Conservation (phyloP, 2,329 filamentous ascomycete species). For the Plectosphaerella plurivora region DNA sequence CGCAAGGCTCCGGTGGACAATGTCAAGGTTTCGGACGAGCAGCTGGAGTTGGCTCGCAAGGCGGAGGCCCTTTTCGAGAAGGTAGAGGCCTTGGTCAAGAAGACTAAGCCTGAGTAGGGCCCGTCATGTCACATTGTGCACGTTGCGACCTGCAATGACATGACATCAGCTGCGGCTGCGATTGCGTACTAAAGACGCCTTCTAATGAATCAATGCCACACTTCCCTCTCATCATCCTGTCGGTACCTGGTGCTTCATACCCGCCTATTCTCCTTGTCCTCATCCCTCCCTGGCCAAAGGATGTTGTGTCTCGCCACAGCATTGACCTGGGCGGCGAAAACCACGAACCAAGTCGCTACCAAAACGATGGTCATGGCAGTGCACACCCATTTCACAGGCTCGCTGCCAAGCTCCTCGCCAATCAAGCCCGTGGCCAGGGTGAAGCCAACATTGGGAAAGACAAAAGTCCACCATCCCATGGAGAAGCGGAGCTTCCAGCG, state of each 20-base stretch:
- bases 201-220: too few relatives aligned
- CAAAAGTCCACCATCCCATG: constrained; percentile 27
- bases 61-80: neutral
- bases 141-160: too few relatives aligned
- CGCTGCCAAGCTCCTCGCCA: constrained; percentile 39
- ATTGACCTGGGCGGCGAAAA: constrained; percentile 34
- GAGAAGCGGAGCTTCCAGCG: neutral
- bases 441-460: constrained; percentile 56
- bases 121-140: too few relatives aligned
- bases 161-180: too few relatives aligned
- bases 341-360: constrained; percentile 44
- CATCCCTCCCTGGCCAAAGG: constrained; percentile 30
- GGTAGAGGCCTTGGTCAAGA: neutral
- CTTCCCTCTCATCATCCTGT: too few relatives aligned
- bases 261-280: constrained; percentile 11
- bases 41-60: neutral
- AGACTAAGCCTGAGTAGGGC: neutral
- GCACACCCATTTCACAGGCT: constrained; percentile 39
- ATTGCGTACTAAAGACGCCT: too few relatives aligned
- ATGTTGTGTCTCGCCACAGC: constrained; percentile 41
- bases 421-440: constrained; percentile 49
- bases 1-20: neutral
- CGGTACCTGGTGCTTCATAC: too few relatives aligned
- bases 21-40: neutral
- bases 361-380: constrained; percentile 46